Conservation (phyloP, 2,329 filamentous ascomycete genomes). For the Colletotrichum sublineola region DNA sequence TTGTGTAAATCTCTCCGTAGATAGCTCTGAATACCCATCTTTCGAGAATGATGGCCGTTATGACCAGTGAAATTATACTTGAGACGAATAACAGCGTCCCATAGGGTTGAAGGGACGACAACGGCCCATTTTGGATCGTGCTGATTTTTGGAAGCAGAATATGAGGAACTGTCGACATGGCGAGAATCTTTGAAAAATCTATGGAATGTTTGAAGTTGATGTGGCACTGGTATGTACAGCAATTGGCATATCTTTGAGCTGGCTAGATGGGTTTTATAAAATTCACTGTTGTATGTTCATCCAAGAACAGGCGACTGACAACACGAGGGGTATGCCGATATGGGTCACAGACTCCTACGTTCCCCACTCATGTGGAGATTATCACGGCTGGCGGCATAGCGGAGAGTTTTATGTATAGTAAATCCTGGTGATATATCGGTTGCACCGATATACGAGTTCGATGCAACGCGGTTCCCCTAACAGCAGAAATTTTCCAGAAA, state of each 20-base stretch:
- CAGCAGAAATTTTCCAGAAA: too few species aligned
- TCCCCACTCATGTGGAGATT: background rate
- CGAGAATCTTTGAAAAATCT: background rate
- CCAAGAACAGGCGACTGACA: background rate
- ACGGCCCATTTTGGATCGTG: conserved; percentile 24
- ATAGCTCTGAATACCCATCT: conserved; percentile 30
- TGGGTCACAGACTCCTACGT: background rate
- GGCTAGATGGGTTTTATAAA: background rate
- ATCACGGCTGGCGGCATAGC: background rate
- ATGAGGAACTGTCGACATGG: background rate
- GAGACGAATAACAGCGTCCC: conserved; percentile 32
- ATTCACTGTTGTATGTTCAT: too few species aligned
- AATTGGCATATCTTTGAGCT: accelerated
- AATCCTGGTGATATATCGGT: background rate
- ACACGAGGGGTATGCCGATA: background rate
- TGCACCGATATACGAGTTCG: background rate
- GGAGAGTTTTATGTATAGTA: background rate
- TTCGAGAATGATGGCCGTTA: conserved; percentile 30
- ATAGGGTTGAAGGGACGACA: conserved; percentile 12
- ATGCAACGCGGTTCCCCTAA: too few species aligned
- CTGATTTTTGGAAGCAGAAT: conserved; percentile 23
- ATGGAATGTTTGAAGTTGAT: background rate
- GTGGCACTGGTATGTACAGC: background rate
- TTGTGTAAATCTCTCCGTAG: conserved; percentile 26
- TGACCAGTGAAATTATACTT: conserved; percentile 20